A percentile compares a stretch with the other conserved stretches of the same genome.
Evolutionary conservation across 176 grass and related monocot species (phyloP).

Genomic region (Phoenix dactylifera): DNA sequence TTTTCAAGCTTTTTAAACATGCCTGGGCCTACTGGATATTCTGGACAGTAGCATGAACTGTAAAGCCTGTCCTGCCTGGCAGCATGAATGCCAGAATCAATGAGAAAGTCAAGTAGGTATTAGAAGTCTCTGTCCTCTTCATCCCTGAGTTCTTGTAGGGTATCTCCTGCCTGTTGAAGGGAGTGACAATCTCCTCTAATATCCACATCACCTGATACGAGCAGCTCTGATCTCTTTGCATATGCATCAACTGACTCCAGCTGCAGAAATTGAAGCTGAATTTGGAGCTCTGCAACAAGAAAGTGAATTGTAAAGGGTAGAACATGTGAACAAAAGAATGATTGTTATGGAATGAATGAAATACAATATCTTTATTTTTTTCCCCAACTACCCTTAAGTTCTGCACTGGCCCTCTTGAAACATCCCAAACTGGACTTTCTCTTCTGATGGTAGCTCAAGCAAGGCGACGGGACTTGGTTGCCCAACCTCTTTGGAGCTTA

Average conservation of each 20-base stretch:
- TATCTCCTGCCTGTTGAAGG: conserved; percentile 3
- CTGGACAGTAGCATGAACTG: conserved; percentile 34
- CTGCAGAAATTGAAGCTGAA: conserved; percentile 2
- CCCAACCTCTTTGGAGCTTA: conserved; percentile 33
- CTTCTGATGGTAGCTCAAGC: conserved; percentile 42
- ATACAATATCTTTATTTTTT: neutral
- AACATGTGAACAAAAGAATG: neutral
- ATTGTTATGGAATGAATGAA: no score
- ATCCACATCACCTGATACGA: conserved; percentile 28
- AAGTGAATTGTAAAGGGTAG: conserved; percentile 13
- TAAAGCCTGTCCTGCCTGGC: conserved; percentile 34
- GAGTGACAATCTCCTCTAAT: conserved; percentile 18
- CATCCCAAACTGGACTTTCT: conserved; percentile 33
- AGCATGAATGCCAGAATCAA: conserved; percentile 37
- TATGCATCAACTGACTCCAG: neutral
- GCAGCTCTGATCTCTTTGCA: conserved; percentile 33
- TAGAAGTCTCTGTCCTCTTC: conserved; percentile 65
- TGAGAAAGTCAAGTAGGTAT: conserved; percentile 59
- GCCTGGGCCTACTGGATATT: conserved; percentile 30
- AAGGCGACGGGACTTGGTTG: conserved; percentile 59
- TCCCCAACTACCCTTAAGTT: conserved; percentile 39
- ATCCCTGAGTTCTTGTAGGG: conserved; percentile 38
- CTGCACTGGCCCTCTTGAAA: conserved; percentile 24
- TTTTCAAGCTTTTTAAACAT: conserved; percentile 60
- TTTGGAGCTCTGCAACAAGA: conserved; percentile 18